Evolutionary conservation across 1,284 basidiomycete species (phyloP).

Genomic region (Gomphus bonarii): DNA sequence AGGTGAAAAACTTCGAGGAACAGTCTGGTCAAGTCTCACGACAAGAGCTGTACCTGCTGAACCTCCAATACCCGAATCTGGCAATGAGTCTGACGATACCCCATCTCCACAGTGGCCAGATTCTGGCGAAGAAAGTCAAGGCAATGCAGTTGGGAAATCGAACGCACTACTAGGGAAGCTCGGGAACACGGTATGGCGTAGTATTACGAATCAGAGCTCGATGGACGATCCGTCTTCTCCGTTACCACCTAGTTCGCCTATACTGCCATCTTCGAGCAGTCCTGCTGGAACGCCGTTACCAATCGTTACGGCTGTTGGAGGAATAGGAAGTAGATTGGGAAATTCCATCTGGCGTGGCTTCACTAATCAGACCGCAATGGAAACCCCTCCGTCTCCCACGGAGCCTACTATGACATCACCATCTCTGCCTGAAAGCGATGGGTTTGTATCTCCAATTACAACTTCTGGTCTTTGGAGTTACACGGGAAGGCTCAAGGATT

Average conservation of each 20-base stretch:
- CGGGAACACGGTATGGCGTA: conserved; percentile 10
- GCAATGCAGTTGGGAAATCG: conserved; percentile 34
- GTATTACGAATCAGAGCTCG: conserved; percentile 59
- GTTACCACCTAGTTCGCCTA: conserved; percentile 23
- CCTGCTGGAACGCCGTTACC: conserved; percentile 20
- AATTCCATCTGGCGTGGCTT: conserved; percentile 24
- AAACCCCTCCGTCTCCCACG: conserved; percentile 20
- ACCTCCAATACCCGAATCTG: conserved; percentile 27
- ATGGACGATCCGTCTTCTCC: conserved; percentile 54
- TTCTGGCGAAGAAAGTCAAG: conserved; percentile 26
- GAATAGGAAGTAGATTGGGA: conserved; percentile 3
- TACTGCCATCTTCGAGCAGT: conserved; percentile 22
- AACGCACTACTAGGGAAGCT: not conserved
- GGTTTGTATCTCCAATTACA: not conserved
- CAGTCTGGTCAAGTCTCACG: conserved; percentile 58
- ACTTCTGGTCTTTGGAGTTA: conserved; percentile 45
- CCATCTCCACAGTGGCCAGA: conserved; percentile 4
- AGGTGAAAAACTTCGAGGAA: conserved; percentile 45
- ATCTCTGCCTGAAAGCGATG: not conserved
- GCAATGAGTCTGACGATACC: conserved; percentile 18
- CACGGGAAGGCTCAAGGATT: conserved; percentile 62
- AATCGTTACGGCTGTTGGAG: conserved; percentile 11
- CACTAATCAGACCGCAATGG: conserved; percentile 65
- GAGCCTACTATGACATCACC: conserved; percentile 3
- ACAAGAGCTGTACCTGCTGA: conserved; percentile 34